Evolutionary conservation across 2,329 filamentous ascomycete genomes (phyloP).

Genomic region (Colletotrichum theobromicola): DNA sequence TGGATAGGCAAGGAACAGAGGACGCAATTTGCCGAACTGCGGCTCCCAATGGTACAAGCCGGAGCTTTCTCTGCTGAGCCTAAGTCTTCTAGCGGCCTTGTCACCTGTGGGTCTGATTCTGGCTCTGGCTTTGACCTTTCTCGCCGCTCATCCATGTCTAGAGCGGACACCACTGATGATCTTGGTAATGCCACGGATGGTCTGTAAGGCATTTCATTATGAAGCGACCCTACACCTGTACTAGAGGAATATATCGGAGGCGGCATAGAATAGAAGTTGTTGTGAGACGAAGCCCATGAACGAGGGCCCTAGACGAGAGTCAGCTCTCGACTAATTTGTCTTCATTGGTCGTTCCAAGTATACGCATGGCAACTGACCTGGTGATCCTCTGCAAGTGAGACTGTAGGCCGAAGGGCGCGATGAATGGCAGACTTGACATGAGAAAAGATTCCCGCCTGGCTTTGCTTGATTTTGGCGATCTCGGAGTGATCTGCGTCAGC

Average conservation of each 20-base stretch:
- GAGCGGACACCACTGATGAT: neutral
- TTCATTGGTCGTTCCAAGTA: no score
- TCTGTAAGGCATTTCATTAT: neutral
- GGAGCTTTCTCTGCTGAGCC: no score
- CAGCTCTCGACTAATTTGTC: neutral
- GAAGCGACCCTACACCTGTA: neutral
- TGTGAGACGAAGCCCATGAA: neutral
- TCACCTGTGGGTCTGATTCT: neutral
- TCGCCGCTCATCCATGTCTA: no score
- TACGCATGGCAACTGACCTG: neutral
- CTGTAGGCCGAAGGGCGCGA: neutral
- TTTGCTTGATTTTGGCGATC: neutral
- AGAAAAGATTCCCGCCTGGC: neutral
- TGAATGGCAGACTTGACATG: neutral
- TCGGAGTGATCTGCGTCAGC: neutral
- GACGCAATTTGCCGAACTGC: no score
- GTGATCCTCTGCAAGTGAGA: neutral
- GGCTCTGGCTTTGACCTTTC: neutral
- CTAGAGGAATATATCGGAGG: neutral
- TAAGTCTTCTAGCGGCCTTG: accelerated
- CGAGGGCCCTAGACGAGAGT: neutral
- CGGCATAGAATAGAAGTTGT: neutral
- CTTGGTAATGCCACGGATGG: neutral
- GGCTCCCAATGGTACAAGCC: no score
- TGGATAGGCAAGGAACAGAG: no score